Evolutionary conservation across 2,329 filamentous ascomycete species (phyloP).

Genomic region (Cercospora zeina): DNA sequence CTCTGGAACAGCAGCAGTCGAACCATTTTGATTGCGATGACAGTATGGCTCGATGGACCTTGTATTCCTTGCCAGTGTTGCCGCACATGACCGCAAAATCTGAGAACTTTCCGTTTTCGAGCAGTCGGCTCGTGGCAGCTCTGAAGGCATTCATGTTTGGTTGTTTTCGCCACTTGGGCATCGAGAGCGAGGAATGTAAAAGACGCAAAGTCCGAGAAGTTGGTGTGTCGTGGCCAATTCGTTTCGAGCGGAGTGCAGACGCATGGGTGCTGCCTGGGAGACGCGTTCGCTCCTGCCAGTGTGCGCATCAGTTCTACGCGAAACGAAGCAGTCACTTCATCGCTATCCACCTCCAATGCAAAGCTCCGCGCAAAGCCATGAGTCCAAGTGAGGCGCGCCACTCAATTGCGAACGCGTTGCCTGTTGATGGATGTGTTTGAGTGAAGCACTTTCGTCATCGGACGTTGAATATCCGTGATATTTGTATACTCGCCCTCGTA

Average conservation of each 20-base stretch:
- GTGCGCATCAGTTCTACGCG: background rate
- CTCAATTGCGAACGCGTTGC: no score
- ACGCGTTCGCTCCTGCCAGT: background rate
- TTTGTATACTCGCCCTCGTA: background rate
- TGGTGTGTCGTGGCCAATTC: background rate
- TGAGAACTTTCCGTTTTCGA: background rate
- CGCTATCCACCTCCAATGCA: no score
- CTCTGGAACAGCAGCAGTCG: background rate
- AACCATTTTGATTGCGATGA: constrained; percentile 15
- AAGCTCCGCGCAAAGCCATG: no score
- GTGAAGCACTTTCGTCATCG: no score
- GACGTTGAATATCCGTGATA: background rate
- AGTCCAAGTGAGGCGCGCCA: no score
- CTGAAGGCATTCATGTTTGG: background rate
- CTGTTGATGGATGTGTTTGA: no score
- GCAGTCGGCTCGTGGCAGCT: background rate
- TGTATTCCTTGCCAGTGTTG: constrained; percentile 5
- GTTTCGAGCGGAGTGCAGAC: background rate
- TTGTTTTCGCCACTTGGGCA: background rate
- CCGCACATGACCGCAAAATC: constrained; percentile 7
- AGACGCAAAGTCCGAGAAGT: background rate
- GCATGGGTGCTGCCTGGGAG: background rate
- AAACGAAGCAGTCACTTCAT: background rate
- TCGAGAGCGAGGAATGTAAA: background rate
- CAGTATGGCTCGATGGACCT: background rate